Base-by-base conservation (phyloP, 352 stramenopile genomes). In the Phytopythium sindhum region DNA sequence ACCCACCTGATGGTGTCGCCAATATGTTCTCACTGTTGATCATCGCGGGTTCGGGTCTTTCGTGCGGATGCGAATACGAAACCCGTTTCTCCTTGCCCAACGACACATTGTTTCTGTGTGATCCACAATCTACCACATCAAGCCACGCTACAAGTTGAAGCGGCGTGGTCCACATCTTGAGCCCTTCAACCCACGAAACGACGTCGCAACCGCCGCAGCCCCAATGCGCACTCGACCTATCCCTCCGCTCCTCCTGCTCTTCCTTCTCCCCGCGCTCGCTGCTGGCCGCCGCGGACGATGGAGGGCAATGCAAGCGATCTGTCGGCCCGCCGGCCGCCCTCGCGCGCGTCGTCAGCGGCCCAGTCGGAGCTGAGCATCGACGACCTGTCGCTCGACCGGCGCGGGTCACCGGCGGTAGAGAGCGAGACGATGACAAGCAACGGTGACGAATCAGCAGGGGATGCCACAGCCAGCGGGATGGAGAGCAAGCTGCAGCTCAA, bases 401-500 rank as follows among this genome's bases (percentile, higher is more conserved):
- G 29, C 29, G 17, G 15, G 28, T 14, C 28, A 35, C 55, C 33
- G 56, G 42, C 33, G 29, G 5, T 5, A 19, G 39, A n/a, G 42
- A 21, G 14, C 24, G 47, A 53, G 24, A 53, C 53, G 11, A 10
- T 24, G 11, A 12, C 2, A 24, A 2, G n/a, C 23, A n/a, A 26
- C 4, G 4, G 52, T 33, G 47, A 59, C 53, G 39, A 39, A 14
- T 26, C 41, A 44, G 61, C 65, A 31, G 53, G 29, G 8, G 55
- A 66, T 21, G 57, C 62, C 12, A 47, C 19, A 59, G 60, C 9
- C 47, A 68, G 54, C 33, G 47, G 69, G 37, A 72, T 91, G 54
- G 80, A 91, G 54, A 57, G 60, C 12, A 76, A 74, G 64, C 67
- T 89, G 44, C 75, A 87, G 64, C 66, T 64, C 26, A 88, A 86